phyloP scores from a whole-genome alignment of 179 eudicot species.

The Heliamphora pulchella region DNA sequence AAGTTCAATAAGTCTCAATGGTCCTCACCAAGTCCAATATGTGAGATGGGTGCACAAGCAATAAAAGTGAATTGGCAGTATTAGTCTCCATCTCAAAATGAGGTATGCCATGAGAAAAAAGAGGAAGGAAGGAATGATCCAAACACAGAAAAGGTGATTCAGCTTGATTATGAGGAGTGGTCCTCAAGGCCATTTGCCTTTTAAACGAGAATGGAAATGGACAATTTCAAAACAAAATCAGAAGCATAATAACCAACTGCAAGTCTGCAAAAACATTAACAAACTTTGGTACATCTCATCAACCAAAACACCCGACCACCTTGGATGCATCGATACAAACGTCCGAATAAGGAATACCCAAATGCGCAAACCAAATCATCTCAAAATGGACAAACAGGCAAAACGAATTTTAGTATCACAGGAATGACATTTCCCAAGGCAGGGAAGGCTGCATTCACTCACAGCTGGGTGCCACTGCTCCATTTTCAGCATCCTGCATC shows the following conservation, averaged over 20 bases:
- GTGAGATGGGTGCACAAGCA: too few species aligned
- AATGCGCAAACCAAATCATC: neutral
- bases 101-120: too few species aligned
- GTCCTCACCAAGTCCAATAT: too few species aligned
- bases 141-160: neutral
- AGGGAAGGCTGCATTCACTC: neutral
- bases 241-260: neutral
- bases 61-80: too few species aligned
- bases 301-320: neutral
- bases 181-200: neutral
- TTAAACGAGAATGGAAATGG: neutral
- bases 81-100: too few species aligned
- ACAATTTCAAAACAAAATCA: neutral
- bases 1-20: too few species aligned
- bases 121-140: neutral
- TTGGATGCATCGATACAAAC: neutral
- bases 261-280: neutral
- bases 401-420: neutral
- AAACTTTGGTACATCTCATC: neutral
- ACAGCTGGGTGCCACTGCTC: neutral
- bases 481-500: slow-evolving; percentile 7
- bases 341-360: neutral
- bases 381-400: slow-evolving; percentile 1
- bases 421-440: neutral
- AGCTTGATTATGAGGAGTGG: neutral